Evolutionary conservation across 495 filamentous ascomycete species (phyloP).

Genomic region (Penicillium goetzii): DNA sequence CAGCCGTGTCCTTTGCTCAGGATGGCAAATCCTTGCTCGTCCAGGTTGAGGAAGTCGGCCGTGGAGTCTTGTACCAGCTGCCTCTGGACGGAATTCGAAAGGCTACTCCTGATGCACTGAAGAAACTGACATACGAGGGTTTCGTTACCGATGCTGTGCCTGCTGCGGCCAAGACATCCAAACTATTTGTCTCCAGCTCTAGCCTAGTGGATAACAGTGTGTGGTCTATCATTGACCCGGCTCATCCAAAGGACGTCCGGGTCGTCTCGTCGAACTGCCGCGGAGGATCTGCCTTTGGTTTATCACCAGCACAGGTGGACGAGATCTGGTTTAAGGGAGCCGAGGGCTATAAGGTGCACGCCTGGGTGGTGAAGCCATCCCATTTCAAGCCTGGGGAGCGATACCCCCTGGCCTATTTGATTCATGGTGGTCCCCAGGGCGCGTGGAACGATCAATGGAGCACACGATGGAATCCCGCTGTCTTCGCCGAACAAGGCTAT

Average conservation of each 20-base stretch:
- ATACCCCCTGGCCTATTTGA: constrained; percentile 81
- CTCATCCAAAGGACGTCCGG: constrained; percentile 41
- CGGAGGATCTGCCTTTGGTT: constrained; percentile 70
- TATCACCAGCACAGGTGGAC: constrained; percentile 61
- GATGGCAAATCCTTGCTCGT: constrained; percentile 68
- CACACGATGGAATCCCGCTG: constrained; percentile 88
- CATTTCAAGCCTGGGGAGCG: constrained; percentile 71
- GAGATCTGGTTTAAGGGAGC: constrained; percentile 74
- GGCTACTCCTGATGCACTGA: constrained; percentile 57
- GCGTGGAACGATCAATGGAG: constrained; percentile 85
- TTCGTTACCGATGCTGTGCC: constrained; percentile 61
- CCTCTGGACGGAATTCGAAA: constrained; percentile 53
- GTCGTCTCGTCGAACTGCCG: constrained; percentile 68
- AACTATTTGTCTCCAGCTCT: constrained; percentile 66
- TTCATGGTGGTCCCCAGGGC: constrained; percentile 89
- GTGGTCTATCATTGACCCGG: constrained; percentile 63
- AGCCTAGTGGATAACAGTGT: constrained; percentile 71
- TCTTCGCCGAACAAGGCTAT: constrained; percentile 92
- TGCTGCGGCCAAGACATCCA: constrained; percentile 49
- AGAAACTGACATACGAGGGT: constrained; percentile 62
- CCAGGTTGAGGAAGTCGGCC: constrained; percentile 66
- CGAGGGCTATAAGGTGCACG: constrained; percentile 69
- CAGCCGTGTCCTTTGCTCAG: constrained; percentile 63
- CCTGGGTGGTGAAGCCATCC: constrained; percentile 80
- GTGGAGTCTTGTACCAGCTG: constrained; percentile 66